Percentiles rank a stretch among this genome's conserved stretches.
phyloP scores from a whole-genome alignment of 2,329 filamentous ascomycete genomes.

The Pestalotiopsis fici region DNA sequence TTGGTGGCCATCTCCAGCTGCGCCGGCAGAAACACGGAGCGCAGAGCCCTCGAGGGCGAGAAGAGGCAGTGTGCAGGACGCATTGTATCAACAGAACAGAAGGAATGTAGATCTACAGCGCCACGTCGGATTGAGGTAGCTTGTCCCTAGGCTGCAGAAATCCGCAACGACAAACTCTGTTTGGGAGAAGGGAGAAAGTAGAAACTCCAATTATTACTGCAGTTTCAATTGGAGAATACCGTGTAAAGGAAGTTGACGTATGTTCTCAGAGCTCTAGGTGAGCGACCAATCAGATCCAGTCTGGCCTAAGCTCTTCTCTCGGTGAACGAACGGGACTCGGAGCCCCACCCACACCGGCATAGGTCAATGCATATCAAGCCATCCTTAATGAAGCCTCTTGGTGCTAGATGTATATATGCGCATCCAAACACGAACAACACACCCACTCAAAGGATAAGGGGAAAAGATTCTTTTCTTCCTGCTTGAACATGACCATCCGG shows the following conservation, averaged over 20 bases:
- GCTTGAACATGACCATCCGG: background rate
- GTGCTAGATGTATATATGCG: background rate
- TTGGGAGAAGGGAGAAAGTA: background rate
- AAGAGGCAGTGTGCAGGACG: conserved; percentile 21
- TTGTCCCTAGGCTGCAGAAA: background rate
- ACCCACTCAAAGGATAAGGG: background rate
- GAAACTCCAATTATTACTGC: background rate
- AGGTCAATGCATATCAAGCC: background rate
- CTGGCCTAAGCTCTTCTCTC: background rate
- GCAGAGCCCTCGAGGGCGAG: conserved; percentile 28
- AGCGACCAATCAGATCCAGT: conserved; percentile 13
- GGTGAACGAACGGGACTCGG: background rate
- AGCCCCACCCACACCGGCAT: background rate
- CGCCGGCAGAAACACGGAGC: conserved; percentile 26
- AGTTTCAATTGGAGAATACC: background rate
- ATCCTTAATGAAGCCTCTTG: background rate
- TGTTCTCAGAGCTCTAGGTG: conserved; percentile 1
- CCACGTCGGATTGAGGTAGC: background rate
- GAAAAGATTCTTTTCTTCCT: background rate
- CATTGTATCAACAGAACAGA: conserved; percentile 15
- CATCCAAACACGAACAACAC: background rate
- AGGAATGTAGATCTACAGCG: background rate
- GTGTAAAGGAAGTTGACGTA: background rate
- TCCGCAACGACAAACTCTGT: background rate
- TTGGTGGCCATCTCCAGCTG: conserved; percentile 8